phyloP scores from a whole-genome alignment of 768 basidiomycete species.

The Pholiota conissans region DNA sequence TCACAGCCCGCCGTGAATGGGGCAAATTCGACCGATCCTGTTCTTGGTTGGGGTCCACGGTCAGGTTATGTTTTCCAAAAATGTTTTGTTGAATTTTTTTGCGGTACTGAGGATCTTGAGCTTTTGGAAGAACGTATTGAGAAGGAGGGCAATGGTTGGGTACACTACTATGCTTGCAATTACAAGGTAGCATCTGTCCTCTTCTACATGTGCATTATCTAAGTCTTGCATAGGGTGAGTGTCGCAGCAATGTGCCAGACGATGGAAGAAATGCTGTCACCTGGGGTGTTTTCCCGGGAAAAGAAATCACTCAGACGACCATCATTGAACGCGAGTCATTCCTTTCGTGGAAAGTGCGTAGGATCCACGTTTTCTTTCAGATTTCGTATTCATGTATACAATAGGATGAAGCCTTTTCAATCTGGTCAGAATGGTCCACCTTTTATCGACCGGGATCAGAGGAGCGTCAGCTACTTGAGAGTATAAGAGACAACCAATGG shows the following conservation, averaged over 20 bases:
- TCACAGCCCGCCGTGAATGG: conserved; percentile 95
- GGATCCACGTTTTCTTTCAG: background rate
- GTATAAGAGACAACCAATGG: conserved; percentile 76
- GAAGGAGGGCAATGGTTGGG: conserved; percentile 57
- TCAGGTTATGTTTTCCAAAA: conserved; percentile 98
- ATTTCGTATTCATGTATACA: conserved; percentile 2
- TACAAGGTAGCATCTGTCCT: conserved; percentile 47
- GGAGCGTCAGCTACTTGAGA: conserved; percentile 72
- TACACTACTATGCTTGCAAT: conserved; percentile 89
- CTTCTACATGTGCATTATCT: background rate
- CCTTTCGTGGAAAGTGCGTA: conserved; percentile 90
- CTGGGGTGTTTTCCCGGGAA: conserved; percentile 97
- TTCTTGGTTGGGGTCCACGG: conserved; percentile 92
- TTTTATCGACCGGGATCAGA: conserved; percentile 77
- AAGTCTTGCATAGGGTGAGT: conserved; percentile 65
- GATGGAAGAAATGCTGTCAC: conserved; percentile 92
- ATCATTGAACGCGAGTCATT: conserved; percentile 96
- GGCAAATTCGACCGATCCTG: conserved; percentile 65
- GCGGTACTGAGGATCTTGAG: conserved; percentile 55
- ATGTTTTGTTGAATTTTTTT: conserved; percentile 97
- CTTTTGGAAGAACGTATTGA: conserved; percentile 57
- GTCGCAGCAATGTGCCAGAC: conserved; percentile 74
- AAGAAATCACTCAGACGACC: conserved; percentile 94
- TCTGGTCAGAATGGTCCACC: conserved; percentile 94
- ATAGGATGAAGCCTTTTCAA: conserved; percentile 94